Evolutionary conservation across 2,329 filamentous ascomycete species (phyloP).

Genomic region (Colletotrichum sp.): DNA sequence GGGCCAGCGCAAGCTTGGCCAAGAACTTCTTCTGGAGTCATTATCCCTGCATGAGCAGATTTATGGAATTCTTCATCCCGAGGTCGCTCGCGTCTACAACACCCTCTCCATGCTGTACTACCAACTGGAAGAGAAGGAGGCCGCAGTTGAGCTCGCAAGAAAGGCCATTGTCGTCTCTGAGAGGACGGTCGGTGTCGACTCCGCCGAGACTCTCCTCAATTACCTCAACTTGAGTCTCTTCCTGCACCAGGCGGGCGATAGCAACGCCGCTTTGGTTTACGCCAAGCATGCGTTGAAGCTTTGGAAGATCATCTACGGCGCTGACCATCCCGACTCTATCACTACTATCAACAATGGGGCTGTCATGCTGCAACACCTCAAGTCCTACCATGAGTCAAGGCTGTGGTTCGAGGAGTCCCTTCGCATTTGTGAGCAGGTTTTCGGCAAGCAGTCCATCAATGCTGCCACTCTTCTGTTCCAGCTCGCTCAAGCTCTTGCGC

Average conservation of each 20-base stretch:
- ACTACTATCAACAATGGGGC: constrained; percentile 99
- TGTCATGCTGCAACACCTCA: constrained; percentile 96
- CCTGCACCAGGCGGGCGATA: constrained; percentile 90
- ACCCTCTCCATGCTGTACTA: constrained; percentile 95
- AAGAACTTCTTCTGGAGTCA: constrained; percentile 95
- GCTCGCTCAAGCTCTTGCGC: constrained; percentile 89
- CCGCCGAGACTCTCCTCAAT: constrained; percentile 89
- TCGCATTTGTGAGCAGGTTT: constrained; percentile 85
- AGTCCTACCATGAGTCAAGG: constrained; percentile 92
- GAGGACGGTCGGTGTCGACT: constrained; percentile 91
- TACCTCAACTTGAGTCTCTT: constrained; percentile 97
- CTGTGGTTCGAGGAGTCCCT: constrained; percentile 97
- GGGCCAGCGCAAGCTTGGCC: constrained; percentile 92
- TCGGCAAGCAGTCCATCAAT: constrained; percentile 88
- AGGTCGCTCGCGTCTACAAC: constrained; percentile 95
- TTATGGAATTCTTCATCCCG: constrained; percentile 95
- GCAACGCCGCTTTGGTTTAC: constrained; percentile 83
- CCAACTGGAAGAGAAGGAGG: constrained; percentile 96
- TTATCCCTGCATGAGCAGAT: constrained; percentile 97
- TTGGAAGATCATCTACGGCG: constrained; percentile 96
- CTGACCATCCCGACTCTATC: constrained; percentile 94
- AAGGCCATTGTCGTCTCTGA: constrained; percentile 97
- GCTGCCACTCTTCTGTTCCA: constrained; percentile 96
- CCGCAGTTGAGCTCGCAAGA: constrained; percentile 90
- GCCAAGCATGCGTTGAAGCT: constrained; percentile 91